phyloP scores from a whole-genome alignment of 192 early-diverging fungal species.

The Rhizophagus prolifer region DNA sequence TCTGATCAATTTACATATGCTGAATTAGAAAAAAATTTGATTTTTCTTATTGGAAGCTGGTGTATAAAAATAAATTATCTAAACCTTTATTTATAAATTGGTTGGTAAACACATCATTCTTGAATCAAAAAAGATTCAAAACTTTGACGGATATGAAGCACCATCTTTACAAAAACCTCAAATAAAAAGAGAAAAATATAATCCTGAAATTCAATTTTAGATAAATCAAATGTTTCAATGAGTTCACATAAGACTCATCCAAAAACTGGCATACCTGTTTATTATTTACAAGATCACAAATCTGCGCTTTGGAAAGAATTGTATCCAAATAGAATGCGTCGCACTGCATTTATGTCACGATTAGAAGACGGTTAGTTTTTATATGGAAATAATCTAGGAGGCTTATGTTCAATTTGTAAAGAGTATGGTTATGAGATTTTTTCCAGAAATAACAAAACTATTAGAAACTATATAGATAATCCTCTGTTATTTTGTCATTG shows the following conservation, averaged over 20 bases:
- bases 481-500: no score
- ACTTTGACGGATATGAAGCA: not conserved
- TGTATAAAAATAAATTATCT: no score
- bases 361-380: not conserved
- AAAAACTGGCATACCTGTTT: not conserved
- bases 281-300: slow-evolving; percentile 2
- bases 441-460: not conserved
- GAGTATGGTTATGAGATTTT: slow-evolving; percentile 8
- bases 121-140: not conserved
- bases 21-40: not conserved
- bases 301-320: not conserved
- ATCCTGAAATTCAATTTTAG: not conserved
- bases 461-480: no score
- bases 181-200: not conserved
- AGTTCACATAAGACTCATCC: not conserved
- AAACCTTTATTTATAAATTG: not conserved
- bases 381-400: slow-evolving; percentile 2
- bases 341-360: slow-evolving; percentile 1
- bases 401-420: slow-evolving; percentile 3
- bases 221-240: not conserved
- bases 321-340: not conserved
- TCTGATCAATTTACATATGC: not conserved
- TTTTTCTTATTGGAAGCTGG: no score
- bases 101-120: not conserved
- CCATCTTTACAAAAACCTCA: not conserved